phyloP scores from a whole-genome alignment of 2,329 filamentous ascomycete species.

The Coleophoma crateriformis region DNA sequence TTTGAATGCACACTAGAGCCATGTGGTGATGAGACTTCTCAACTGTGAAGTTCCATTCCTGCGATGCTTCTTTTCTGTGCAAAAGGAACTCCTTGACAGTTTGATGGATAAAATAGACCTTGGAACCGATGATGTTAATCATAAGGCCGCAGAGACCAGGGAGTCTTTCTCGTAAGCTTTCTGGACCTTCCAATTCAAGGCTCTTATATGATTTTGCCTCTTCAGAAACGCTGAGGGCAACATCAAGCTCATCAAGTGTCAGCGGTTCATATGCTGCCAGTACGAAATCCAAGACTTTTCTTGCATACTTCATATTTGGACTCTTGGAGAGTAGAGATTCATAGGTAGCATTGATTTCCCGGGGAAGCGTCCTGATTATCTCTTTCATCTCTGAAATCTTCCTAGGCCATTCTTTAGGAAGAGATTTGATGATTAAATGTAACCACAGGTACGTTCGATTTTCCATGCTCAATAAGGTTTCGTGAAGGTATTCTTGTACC shows the following conservation, averaged over 20 bases:
- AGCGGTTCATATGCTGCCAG: constrained; percentile 6
- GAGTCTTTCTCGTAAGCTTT: background rate
- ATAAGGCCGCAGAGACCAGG: constrained; percentile 9
- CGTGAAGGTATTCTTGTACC: background rate
- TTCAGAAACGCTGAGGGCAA: constrained; percentile 4
- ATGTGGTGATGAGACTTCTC: no score
- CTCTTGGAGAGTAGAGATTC: constrained; percentile 4
- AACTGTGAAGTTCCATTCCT: no score
- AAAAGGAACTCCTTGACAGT: constrained; percentile 27
- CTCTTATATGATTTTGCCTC: background rate
- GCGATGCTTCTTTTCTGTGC: no score
- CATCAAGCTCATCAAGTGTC: constrained; percentile 6
- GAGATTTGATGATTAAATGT: constrained; percentile 3
- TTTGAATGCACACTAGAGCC: no score
- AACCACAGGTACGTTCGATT: constrained; percentile 13
- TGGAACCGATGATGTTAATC: constrained; percentile 5
- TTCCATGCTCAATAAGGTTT: constrained; percentile 1
- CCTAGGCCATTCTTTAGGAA: constrained; percentile 4
- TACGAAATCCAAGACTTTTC: constrained; percentile 5
- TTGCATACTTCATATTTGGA: background rate
- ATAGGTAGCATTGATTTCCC: constrained; percentile 3
- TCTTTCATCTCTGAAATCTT: constrained; percentile 1
- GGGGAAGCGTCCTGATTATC: constrained; percentile 2
- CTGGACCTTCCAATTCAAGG: constrained; percentile 2
- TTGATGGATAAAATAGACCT: constrained; percentile 30